Base-by-base conservation (phyloP, 2,329 filamentous ascomycete genomes). In the Verticillium nonalfalfae region DNA sequence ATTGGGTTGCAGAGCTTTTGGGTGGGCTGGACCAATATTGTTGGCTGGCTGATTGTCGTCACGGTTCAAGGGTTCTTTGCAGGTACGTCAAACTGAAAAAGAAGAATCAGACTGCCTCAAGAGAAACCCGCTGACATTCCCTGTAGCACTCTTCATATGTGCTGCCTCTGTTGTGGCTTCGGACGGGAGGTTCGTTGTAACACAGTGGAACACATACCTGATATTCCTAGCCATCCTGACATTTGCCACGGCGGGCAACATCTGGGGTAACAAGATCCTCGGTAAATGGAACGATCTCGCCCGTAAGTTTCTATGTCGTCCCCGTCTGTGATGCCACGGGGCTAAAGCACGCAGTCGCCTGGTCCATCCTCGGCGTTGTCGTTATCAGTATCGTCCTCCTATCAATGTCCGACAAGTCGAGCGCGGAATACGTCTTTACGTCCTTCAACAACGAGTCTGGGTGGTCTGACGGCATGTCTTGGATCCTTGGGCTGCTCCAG, bases 401-500 rank as follows among this genome's bases (percentile, higher is more conserved):
- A 0, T 71, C 74, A 1, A 79, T 73, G 34, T 69, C 67, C 2
- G 77, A 82, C 39, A 79, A 82, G 56, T 78, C 76, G 7, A 68
- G 72, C 38, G 75, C 76, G 7, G 64, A 68, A 14, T 80, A 74
- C 62, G 78, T 81, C 11, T 81, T 81, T 61, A 68, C 73, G 6
- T 69, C 75, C 13, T 80, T 79, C 59, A 66, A 68, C n/a, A 81
- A 82, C 64, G 72, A 73, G 38, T 78, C 75, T 1, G 77, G 77
- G 2, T 81, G 78, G 78, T 69, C 73, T 1, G 75, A 79, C 57
- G 79, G 79, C 1, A 69, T 81, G 15, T 71, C 79, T 0, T 82
- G 79, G 79, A 73, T 81, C 14, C 67, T 81, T 1, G 79, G 79
- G 0, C 69, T 81, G 2, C 68, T 81, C 1, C 79, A 78, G 66